Evolutionary conservation across 148 eudicot species (phyloP).

Genomic region (Amaranthus hypochondriacus): DNA sequence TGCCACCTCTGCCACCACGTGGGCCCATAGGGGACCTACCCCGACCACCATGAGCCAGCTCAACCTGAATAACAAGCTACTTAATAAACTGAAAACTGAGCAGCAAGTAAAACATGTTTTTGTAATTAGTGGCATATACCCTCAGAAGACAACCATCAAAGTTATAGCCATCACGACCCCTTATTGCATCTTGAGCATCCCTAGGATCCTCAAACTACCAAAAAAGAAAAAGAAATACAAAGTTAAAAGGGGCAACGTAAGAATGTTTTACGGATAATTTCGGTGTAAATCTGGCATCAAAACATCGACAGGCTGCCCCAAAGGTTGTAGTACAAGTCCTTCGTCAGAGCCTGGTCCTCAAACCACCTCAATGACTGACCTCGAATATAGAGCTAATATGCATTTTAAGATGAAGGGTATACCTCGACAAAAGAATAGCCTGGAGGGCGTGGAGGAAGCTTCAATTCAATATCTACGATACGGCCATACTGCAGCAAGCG

Average conservation of each 20-base stretch:
- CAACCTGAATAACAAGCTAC: constrained; percentile 27
- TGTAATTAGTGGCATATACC: constrained; percentile 16
- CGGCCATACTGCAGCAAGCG: constrained; percentile 31
- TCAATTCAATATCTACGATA: constrained; percentile 31
- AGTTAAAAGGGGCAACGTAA: background rate
- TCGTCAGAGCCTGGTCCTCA: background rate
- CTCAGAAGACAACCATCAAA: constrained; percentile 36
- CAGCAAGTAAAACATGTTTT: background rate
- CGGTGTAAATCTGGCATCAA: background rate
- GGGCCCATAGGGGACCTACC: constrained; percentile 26
- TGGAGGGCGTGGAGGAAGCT: constrained; percentile 37
- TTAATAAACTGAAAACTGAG: constrained; percentile 2
- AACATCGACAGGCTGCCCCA: background rate
- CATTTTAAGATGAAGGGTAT: background rate
- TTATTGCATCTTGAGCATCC: constrained; percentile 35
- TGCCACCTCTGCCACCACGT: constrained; percentile 15
- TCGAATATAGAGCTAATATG: background rate
- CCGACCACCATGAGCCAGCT: constrained; percentile 39
- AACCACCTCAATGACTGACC: background rate
- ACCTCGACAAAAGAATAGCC: constrained; percentile 37
- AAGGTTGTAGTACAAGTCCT: background rate
- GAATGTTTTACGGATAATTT: background rate
- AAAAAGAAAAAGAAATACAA: constrained; percentile 1
- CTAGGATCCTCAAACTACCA: constrained; percentile 33
- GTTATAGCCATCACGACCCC: constrained; percentile 40